Evolutionary conservation across 805 yeast species (phyloP).

Genomic region (Lipomyces starkeyi): DNA sequence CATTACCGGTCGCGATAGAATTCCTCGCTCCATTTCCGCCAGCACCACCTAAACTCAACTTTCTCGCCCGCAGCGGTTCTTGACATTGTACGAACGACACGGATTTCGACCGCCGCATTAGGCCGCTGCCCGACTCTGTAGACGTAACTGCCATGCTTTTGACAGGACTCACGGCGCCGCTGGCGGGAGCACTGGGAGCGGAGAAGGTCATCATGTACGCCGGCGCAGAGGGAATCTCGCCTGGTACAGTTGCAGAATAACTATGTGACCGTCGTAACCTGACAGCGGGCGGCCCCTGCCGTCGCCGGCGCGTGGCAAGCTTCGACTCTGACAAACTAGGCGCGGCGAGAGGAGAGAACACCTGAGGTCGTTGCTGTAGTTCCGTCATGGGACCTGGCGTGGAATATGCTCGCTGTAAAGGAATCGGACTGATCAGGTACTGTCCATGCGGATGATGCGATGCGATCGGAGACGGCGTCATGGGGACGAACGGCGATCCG

Average conservation of each 20-base stretch:
- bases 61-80: constrained; percentile 22
- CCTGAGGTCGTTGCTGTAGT: constrained; percentile 10
- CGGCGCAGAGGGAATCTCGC: constrained; percentile 8
- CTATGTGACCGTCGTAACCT: constrained; percentile 33
- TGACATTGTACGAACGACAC: constrained; percentile 28
- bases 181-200: neutral
- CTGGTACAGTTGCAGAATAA: constrained; percentile 20
- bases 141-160: neutral
- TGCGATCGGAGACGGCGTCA: constrained; percentile 11
- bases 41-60: constrained; percentile 13
- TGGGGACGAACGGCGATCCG: neutral
- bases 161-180: constrained; percentile 7
- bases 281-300: constrained; percentile 33
- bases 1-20: neutral
- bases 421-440: constrained; percentile 11
- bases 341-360: constrained; percentile 3
- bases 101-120: constrained; percentile 30
- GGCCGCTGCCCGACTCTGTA: constrained; percentile 6
- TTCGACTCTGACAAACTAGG: constrained; percentile 18
- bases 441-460: constrained; percentile 13
- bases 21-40: neutral
- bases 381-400: constrained; percentile 20
- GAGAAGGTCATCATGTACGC: constrained; percentile 1
- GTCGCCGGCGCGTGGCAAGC: constrained; percentile 29
- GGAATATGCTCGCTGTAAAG: constrained; percentile 28